Conservation (phyloP, 1,284 basidiomycete species). For the Trametes polyzona region DNA sequence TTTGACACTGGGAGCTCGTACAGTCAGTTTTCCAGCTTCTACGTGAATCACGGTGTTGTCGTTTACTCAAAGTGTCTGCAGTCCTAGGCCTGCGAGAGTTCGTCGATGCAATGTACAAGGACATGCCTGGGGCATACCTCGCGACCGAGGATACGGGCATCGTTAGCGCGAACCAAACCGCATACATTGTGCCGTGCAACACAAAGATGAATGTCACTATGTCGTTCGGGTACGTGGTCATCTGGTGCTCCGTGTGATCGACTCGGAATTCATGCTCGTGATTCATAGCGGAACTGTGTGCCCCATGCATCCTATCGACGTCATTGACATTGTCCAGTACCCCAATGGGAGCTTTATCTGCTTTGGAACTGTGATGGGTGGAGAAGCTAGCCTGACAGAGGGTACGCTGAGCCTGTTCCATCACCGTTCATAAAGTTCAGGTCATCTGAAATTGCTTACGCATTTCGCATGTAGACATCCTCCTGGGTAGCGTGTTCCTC, state of each 20-base stretch:
- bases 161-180: not conserved
- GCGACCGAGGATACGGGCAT: not conserved
- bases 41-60: not conserved
- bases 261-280: not conserved
- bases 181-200: conserved; percentile 16
- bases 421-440: too few relatives aligned
- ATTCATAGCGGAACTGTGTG: conserved; percentile 9
- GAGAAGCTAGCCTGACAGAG: not conserved
- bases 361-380: not conserved
- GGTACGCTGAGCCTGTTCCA: too few relatives aligned
- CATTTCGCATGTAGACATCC: too few relatives aligned
- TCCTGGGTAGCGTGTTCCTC: too few relatives aligned
- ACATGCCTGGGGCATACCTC: conserved; percentile 12
- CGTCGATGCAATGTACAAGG: conserved; percentile 21
- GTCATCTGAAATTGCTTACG: too few relatives aligned
- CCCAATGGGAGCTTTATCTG: not conserved
- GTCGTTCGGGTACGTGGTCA: conserved; percentile 13
- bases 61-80: not conserved
- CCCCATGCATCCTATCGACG: conserved; percentile 19
- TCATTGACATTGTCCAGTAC: not conserved
- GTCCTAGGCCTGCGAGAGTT: conserved; percentile 14
- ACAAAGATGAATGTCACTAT: conserved; percentile 13
- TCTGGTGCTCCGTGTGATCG: not conserved
- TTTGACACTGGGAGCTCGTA: conserved; percentile 16
- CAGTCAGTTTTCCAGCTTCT: not conserved